phyloP scores from a whole-genome alignment of 192 early-diverging fungal species.

The Linnemannia schmuckeri region DNA sequence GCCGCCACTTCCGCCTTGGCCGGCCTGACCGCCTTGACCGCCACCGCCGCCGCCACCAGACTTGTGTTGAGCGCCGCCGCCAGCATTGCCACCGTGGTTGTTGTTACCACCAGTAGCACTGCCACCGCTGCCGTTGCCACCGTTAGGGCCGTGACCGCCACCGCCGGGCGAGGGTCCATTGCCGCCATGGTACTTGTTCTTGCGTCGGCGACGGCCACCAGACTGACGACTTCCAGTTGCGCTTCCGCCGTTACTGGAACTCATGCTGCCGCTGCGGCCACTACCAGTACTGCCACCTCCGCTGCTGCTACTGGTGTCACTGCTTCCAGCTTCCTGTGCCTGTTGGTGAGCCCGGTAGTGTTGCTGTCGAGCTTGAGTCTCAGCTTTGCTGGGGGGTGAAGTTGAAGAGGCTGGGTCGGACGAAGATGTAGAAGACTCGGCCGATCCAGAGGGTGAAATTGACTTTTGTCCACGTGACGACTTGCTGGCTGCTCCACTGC shows the following conservation, averaged over 20 bases:
- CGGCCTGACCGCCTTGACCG: neutral
- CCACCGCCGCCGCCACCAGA: neutral
- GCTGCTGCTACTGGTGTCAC: slow-evolving; percentile 7
- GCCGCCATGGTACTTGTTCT: slow-evolving; percentile 19
- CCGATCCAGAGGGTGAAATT: slow-evolving; percentile 16
- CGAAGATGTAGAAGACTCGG: slow-evolving; percentile 7
- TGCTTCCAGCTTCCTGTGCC: slow-evolving; percentile 4
- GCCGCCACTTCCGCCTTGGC: neutral
- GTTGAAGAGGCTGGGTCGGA: slow-evolving; percentile 4
- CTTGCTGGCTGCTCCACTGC: neutral
- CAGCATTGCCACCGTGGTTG: neutral
- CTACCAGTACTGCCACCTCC: slow-evolving; percentile 12
- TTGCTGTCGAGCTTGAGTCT: slow-evolving; percentile 1
- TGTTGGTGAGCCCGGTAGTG: slow-evolving; percentile 16
- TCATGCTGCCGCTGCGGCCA: slow-evolving; percentile 20
- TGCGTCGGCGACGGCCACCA: slow-evolving; percentile 25
- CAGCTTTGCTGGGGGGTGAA: neutral
- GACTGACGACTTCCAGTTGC: neutral
- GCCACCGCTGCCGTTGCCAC: neutral
- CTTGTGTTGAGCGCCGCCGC: neutral
- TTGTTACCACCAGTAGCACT: neutral
- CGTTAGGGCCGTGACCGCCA: slow-evolving; percentile 7
- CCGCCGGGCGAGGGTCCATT: neutral
- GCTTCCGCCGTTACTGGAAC: neutral
- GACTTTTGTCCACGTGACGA: slow-evolving; percentile 13